phyloP scores from a whole-genome alignment of 352 stramenopile genomes.

The Elongisporangium prolatum region DNA sequence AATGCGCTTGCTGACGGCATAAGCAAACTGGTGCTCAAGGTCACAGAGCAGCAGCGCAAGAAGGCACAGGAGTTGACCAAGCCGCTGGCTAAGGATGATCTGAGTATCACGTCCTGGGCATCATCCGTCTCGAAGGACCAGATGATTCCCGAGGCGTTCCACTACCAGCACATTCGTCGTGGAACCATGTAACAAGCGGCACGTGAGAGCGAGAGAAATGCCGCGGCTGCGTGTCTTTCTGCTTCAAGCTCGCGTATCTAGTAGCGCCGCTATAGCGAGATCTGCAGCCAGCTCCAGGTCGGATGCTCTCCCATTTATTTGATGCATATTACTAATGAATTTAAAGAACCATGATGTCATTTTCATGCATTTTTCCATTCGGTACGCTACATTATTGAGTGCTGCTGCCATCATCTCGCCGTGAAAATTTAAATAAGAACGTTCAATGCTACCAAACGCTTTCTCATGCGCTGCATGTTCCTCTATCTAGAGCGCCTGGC shows the following conservation, averaged over 20 bases:
- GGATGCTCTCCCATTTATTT: neutral
- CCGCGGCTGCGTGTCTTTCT: neutral
- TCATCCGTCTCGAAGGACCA: conserved; percentile 24
- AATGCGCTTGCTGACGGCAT: conserved; percentile 61
- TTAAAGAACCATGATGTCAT: neutral
- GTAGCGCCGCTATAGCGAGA: neutral
- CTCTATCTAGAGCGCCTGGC: conserved; percentile 59
- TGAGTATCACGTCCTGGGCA: conserved; percentile 41
- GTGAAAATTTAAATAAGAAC: conserved; percentile 4
- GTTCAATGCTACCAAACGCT: neutral
- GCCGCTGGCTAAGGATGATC: conserved; percentile 51
- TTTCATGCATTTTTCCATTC: neutral
- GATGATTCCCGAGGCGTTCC: conserved; percentile 40
- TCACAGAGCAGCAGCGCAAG: conserved; percentile 54
- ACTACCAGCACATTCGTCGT: conserved; percentile 70
- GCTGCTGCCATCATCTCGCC: neutral
- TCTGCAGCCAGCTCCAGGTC: neutral
- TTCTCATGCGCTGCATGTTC: neutral
- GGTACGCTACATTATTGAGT: neutral
- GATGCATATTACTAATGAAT: neutral
- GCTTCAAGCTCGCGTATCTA: neutral
- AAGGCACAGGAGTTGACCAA: conserved; percentile 41
- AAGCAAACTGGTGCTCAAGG: conserved; percentile 31
- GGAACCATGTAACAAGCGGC: conserved; percentile 56
- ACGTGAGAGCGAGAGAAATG: neutral